Evolutionary conservation across 148 eudicot species (phyloP).

Genomic region (Hydrangea macrophylla): DNA sequence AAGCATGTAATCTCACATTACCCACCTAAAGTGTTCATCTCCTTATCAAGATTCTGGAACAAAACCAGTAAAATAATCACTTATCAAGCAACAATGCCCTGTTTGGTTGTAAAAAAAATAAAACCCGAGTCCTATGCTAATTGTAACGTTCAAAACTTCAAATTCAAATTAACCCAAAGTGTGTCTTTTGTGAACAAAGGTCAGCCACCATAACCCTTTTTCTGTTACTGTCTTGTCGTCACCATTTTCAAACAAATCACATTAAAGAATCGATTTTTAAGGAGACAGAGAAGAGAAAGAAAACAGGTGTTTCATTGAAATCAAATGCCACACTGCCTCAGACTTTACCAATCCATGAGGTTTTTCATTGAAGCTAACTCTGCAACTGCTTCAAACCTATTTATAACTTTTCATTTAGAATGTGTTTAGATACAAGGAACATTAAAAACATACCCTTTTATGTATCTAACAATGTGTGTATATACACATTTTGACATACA

Average conservation of each 20-base stretch:
- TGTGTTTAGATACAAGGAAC: not conserved
- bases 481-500: not conserved
- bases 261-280: not conserved
- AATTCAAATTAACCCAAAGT: no score
- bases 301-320: not conserved
- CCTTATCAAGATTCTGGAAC: not conserved
- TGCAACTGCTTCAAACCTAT: conserved; percentile 10
- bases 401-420: conserved; percentile 11
- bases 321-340: not conserved
- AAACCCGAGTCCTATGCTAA: not conserved
- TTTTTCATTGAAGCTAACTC: not conserved
- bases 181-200: no score
- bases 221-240: not conserved
- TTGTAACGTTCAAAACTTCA: not conserved
- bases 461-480: not conserved
- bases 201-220: not conserved
- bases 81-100: not conserved
- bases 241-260: not conserved
- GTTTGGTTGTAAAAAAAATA: not conserved
- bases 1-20: not conserved
- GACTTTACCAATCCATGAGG: not conserved
- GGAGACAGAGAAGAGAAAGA: not conserved
- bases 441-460: not conserved
- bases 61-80: not conserved
- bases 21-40: not conserved